Conservation (phyloP, 1,284 basidiomycete genomes). For the Exobasidium rhododendri region DNA sequence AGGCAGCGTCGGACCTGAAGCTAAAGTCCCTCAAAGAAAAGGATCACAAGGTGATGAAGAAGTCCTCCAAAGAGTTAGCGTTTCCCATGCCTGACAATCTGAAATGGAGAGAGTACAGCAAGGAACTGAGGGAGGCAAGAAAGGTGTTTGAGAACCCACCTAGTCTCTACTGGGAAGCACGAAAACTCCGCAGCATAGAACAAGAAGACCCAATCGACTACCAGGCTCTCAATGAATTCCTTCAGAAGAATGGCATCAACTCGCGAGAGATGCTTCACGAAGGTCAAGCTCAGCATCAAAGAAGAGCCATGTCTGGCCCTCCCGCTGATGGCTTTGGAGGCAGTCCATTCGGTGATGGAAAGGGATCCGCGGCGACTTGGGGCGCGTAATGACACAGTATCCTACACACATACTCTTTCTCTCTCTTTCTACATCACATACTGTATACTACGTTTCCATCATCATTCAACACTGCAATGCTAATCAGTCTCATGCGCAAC, state of each 20-base stretch:
- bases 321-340: not conserved
- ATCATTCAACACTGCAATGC: no score
- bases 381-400: not conserved
- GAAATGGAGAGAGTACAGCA: constrained; percentile 32
- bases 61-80: constrained; percentile 10
- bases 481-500: no score
- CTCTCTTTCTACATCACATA: no score
- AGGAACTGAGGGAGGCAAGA: constrained; percentile 36
- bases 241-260: not conserved
- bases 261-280: not conserved
- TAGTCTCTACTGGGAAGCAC: constrained; percentile 21
- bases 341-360: not conserved
- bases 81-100: constrained; percentile 35
- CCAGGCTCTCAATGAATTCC: not conserved
- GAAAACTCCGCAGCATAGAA: not conserved
- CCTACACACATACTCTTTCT: no score
- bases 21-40: no score
- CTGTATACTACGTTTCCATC: no score
- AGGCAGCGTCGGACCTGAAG: not conserved
- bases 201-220: not conserved
- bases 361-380: not conserved
- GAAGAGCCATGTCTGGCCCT: no score
- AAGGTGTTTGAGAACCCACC: constrained; percentile 43
- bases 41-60: not conserved
- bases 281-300: not conserved